Percentiles rank a stretch among this genome's conserved stretches.
Conservation (phyloP, 306 rosid genomes). For the Astragalus glycyphyllos region DNA sequence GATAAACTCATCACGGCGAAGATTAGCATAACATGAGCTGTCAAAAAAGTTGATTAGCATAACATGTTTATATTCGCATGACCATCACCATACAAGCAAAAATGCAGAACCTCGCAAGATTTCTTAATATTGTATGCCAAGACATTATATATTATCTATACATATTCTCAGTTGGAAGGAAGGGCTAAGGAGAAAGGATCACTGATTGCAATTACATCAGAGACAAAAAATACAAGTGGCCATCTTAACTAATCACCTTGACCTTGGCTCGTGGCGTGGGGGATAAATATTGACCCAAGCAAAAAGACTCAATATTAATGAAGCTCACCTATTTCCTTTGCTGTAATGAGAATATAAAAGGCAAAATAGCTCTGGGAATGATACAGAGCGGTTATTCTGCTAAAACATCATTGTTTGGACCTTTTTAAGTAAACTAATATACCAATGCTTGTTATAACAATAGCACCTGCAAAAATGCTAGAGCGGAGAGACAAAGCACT, state of each 20-base stretch:
- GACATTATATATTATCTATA: slow-evolving; percentile 30
- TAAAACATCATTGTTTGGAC: slow-evolving; percentile 50
- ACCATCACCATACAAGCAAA: too few species aligned
- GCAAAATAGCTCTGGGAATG: slow-evolving; percentile 33
- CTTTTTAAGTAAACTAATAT: slow-evolving; percentile 75
- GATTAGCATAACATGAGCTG: too few species aligned
- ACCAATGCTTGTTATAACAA: slow-evolving; percentile 61
- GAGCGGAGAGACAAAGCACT: slow-evolving; percentile 49
- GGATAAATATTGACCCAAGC: slow-evolving; percentile 10
- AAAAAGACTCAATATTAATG: slow-evolving; percentile 27
- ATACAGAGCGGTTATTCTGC: slow-evolving; percentile 15
- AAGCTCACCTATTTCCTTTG: slow-evolving; percentile 34
- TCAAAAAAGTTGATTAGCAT: too few species aligned
- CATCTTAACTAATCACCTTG: slow-evolving; percentile 31
- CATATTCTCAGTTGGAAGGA: slow-evolving; percentile 26
- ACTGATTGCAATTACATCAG: slow-evolving; percentile 37
- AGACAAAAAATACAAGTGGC: slow-evolving; percentile 20
- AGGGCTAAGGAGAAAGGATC: too few species aligned
- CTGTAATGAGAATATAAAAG: slow-evolving; percentile 10
- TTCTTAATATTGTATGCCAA: slow-evolving; percentile 22
- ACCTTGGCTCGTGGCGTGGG: too few species aligned
- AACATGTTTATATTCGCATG: too few species aligned
- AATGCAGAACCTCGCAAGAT: too few species aligned
- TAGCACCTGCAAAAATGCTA: slow-evolving; percentile 67
- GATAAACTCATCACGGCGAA: too few species aligned